Base-by-base conservation (phyloP, 2,329 filamentous ascomycete genomes). In the Fusarium sp. region DNA sequence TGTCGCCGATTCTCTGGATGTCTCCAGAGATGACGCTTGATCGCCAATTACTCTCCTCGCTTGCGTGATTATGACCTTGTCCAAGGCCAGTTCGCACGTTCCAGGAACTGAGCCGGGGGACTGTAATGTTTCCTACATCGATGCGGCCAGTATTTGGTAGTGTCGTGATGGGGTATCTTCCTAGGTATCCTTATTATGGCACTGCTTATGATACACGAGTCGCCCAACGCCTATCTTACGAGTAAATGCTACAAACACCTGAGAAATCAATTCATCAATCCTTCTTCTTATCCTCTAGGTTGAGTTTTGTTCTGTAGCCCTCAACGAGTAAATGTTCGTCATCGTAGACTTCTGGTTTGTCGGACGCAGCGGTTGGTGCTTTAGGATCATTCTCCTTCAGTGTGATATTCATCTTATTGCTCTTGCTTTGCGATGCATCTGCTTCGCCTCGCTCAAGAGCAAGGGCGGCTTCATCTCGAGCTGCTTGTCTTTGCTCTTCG, bases 1-100 rank as follows among this genome's bases (percentile, higher is more conserved):
- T 97, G 94, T 97, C 94, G 94, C 94, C 84, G 92, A 95, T 87
- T 94, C 91, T 90, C 85, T 80, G 81, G 81, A 80, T 77, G 63
- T 79, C 79, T 83, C 83, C 79, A 86, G 87, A 86, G 91, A 93
- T 89, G 90, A 96, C 82, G 94, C 94, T 97, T 94, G 94, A 97
- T 95, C 91, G 94, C 94, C 94, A 97, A 88, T 83, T 68, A 68
- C 65, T 67, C 68, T 44, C 61, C 66, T 70, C 63, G 60, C 53
- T 53, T 73, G n/a, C 65, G 76, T 81, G 78, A 79, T 70, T 67
- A 78, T 79, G 78, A 79, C 70, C 70, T 74, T 68, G 54, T 38
- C 24, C 67, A 58, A 66, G 75, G 67, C 73, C 65, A 76, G 73
- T 65, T 70, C 41, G 36, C 72, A 77, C 39, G 6, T 41, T 56